These are phyloP conservation scores for Leccinum pellstonianum DNA, from an alignment of 768 basidiomycete species.

Conservation along the genomic window DNA sequence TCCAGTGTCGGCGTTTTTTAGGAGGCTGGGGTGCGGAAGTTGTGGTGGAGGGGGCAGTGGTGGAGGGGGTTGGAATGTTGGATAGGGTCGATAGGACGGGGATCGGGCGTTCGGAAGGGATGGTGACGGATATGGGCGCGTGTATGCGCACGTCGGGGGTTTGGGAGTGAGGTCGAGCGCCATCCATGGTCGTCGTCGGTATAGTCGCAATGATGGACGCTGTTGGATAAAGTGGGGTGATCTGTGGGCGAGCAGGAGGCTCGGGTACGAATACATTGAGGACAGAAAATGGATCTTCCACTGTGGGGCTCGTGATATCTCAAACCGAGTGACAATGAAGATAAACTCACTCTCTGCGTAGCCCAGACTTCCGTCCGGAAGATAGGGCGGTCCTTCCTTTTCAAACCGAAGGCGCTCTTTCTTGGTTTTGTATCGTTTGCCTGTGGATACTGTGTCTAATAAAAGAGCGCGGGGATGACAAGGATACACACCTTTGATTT, in stretches of 20 bases:
- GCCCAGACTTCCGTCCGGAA: slow-evolving; percentile 76
- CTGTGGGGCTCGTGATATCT: slow-evolving; percentile 33
- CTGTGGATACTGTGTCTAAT: slow-evolving; percentile 20
- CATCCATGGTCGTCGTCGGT: neutral
- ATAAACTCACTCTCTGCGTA: slow-evolving; percentile 60
- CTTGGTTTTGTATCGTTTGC: slow-evolving; percentile 78
- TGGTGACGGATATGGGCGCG: slow-evolving; percentile 30
- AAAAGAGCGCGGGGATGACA: neutral
- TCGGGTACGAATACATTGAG: slow-evolving; percentile 65
- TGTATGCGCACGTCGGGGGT: slow-evolving; percentile 14
- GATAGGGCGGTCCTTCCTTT: slow-evolving; percentile 68
- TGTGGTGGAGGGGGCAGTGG: neutral
- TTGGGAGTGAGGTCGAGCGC: slow-evolving; percentile 1
- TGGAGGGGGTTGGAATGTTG: neutral
- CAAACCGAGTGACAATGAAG: neutral
- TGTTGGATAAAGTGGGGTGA: slow-evolving; percentile 57
- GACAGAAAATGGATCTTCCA: slow-evolving; percentile 77
- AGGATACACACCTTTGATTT: slow-evolving; percentile 59
- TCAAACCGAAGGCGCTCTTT: slow-evolving; percentile 78
- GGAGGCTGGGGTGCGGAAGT: slow-evolving; percentile 2
- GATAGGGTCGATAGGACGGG: slow-evolving; percentile 18
- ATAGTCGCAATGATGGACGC: slow-evolving; percentile 23
- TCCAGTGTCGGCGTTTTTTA: slow-evolving; percentile 58
- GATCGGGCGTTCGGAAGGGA: slow-evolving; percentile 21
- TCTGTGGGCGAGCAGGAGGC: slow-evolving; percentile 48